These are phyloP conservation scores for Helminthosporium solani DNA, from an alignment of 2,329 filamentous ascomycete genomes.

Conservation along the genomic window DNA sequence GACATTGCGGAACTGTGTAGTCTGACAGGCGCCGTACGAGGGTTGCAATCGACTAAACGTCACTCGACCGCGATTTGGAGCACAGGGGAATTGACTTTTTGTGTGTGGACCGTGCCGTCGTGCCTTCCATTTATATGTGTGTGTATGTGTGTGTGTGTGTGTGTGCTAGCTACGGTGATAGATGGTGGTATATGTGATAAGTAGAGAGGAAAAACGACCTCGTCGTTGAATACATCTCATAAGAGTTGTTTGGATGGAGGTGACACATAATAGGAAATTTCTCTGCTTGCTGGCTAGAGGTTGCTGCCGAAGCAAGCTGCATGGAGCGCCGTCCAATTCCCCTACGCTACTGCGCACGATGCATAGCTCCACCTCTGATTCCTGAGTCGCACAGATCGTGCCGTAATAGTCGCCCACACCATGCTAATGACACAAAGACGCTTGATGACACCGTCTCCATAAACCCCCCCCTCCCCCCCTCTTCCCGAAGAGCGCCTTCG, in stretches of 20 bases:
- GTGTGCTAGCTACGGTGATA: constrained; percentile 17
- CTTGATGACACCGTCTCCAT: constrained; percentile 2
- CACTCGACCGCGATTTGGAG: not conserved
- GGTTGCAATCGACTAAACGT: not conserved
- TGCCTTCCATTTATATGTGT: constrained; percentile 23
- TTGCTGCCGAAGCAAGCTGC: constrained; percentile 12
- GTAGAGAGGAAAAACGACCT: constrained; percentile 17
- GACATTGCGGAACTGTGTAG: constrained; percentile 6
- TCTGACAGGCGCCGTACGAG: not conserved
- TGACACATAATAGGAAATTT: constrained; percentile 25
- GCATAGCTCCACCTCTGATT: constrained; percentile 11
- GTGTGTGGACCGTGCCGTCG: constrained; percentile 18
- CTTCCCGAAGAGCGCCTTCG: not conserved
- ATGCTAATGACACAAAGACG: constrained; percentile 17
- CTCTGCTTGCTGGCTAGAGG: constrained; percentile 16
- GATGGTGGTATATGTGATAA: no score
- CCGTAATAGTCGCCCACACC: constrained; percentile 13
- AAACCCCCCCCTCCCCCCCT: no score
- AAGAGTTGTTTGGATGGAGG: no score
- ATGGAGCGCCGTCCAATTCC: constrained; percentile 8
- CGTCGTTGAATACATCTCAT: constrained; percentile 13
- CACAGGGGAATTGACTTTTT: constrained; percentile 3
- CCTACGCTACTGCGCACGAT: constrained; percentile 9
- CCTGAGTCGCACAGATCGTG: not conserved
- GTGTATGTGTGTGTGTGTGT: no score